Base-by-base conservation (phyloP, 2,329 filamentous ascomycete species). In the Beauveria rudraprayagi region DNA sequence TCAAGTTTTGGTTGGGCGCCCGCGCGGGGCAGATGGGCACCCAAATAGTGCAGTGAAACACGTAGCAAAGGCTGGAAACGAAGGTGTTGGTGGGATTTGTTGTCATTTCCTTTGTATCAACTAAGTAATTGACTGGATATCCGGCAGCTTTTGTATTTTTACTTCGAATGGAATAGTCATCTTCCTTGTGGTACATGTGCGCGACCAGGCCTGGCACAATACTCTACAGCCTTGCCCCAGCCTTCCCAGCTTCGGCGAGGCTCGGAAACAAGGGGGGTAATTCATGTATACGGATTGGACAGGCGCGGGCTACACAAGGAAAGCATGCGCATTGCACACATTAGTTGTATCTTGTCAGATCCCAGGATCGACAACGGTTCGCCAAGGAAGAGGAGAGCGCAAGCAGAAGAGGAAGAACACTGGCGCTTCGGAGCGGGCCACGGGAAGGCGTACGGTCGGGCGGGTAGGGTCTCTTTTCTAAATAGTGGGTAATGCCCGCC, bases 391-490 rank as follows among this genome's bases (percentile, higher is more conserved):
- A 44, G 22, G 11, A 44, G 26, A 46, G 43, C 11, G 11, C 5
- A 37, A 37, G 34, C 34, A 14, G 34, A 37, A 37, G 30, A 34
- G 30, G 30, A 34, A 34, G 11, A 14, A 37, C 34, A 24, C 16
- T 56, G 24, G 54, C 54, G 54, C 17, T 47, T 47, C 28, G 41
- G 43, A n/a, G 54, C 54, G 54, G 54, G 54, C 54, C 54, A 47
- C 40, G 22, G 30, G 28, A 17, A 41, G 19, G 26, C 26, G n/a
- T 6, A 30, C 41, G 41, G 24, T 47, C 7, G 41, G 41, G 41
- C 40, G 41, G 48, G 47, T 26, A 48, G 22, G 22, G 46, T 7
- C 17, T 50, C 24, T 17, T 50, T 28, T 30, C 26, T 19, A 19
- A 9, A 2, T 10, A 28, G 30, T 50, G 47, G 47, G 22, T 22